These are phyloP conservation scores for Backusella macrospora DNA, from an alignment of 192 early-diverging fungal species.

Conservation along the genomic window DNA sequence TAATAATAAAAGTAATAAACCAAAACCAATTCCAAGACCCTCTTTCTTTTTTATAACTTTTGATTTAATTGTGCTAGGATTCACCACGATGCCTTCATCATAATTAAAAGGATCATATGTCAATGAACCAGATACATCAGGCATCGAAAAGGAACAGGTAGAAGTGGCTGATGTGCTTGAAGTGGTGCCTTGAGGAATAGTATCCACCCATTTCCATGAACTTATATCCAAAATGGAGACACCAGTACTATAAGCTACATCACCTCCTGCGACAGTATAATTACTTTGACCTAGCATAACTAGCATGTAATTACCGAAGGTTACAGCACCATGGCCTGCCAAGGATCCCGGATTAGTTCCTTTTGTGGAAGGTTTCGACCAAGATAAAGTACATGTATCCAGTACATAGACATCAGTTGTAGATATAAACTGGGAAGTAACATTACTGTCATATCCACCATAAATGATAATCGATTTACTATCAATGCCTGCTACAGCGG, in stretches of 20 bases:
- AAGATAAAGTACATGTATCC: slow-evolving; percentile 31
- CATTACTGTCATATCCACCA: slow-evolving; percentile 11
- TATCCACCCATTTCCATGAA: slow-evolving; percentile 15
- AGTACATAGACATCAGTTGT: slow-evolving; percentile 20
- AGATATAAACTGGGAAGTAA: background rate
- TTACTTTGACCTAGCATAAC: slow-evolving; percentile 18
- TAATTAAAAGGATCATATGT: background rate
- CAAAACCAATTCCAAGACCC: slow-evolving; percentile 31
- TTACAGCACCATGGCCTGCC: slow-evolving; percentile 15
- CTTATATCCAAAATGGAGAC: slow-evolving; percentile 29
- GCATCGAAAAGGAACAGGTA: background rate
- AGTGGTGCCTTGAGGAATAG: background rate
- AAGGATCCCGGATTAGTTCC: slow-evolving; percentile 10
- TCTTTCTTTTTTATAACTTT: slow-evolving; percentile 19
- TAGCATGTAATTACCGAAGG: slow-evolving; percentile 28
- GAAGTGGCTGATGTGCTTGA: background rate
- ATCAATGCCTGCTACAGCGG: slow-evolving; percentile 10
- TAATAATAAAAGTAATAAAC: slow-evolving; percentile 24
- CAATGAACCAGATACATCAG: background rate
- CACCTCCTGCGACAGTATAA: background rate
- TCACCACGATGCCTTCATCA: background rate
- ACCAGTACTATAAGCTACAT: background rate
- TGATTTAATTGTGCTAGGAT: background rate
- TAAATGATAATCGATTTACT: slow-evolving; percentile 29
- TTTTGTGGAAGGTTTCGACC: slow-evolving; percentile 11